A percentile compares a stretch with the other conserved stretches of the same genome.
phyloP scores from a whole-genome alignment of 2,329 filamentous ascomycete species.

The Biscogniauxia sp. region DNA sequence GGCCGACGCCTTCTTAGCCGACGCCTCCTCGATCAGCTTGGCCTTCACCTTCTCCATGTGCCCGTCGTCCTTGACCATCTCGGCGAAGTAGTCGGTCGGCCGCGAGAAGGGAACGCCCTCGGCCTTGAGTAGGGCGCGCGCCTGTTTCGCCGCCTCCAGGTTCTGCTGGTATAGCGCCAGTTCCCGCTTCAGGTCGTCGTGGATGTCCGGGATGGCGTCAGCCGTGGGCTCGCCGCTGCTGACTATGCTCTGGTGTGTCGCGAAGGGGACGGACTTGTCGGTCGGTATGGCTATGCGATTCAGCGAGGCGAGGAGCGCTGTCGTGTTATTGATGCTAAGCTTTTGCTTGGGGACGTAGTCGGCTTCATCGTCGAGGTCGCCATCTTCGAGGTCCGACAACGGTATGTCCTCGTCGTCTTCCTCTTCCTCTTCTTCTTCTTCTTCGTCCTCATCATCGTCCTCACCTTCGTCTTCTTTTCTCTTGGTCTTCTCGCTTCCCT shows the following conservation, averaged over 20 bases:
- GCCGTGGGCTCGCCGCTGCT: constrained; percentile 60
- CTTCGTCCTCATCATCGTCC: constrained; percentile 47
- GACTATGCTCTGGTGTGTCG: constrained; percentile 75
- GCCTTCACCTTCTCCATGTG: constrained; percentile 97
- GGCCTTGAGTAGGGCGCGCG: constrained; percentile 70
- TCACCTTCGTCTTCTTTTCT: constrained; percentile 42
- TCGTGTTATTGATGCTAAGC: constrained; percentile 95
- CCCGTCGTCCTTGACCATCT: constrained; percentile 98
- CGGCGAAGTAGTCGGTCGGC: constrained; percentile 93
- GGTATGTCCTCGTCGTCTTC: constrained; percentile 39
- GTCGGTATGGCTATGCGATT: constrained; percentile 74
- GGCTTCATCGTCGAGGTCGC: constrained; percentile 59
- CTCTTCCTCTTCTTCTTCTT: constrained; percentile 63
- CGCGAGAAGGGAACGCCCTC: constrained; percentile 85
- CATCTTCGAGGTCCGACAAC: constrained; percentile 65
- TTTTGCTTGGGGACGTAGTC: constrained; percentile 88
- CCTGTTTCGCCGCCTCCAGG: constrained; percentile 72
- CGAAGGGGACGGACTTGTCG: constrained; percentile 69
- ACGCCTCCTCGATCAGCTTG: constrained; percentile 88
- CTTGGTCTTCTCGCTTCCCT: constrained; percentile 30
- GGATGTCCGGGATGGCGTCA: constrained; percentile 71
- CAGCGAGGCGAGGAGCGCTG: constrained; percentile 76
- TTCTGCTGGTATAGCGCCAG: constrained; percentile 91
- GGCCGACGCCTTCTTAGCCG: constrained; percentile 84
- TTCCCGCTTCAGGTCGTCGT: constrained; percentile 90